Base-by-base conservation (phyloP, 257 asterid species). In the Fraxinus americana region DNA sequence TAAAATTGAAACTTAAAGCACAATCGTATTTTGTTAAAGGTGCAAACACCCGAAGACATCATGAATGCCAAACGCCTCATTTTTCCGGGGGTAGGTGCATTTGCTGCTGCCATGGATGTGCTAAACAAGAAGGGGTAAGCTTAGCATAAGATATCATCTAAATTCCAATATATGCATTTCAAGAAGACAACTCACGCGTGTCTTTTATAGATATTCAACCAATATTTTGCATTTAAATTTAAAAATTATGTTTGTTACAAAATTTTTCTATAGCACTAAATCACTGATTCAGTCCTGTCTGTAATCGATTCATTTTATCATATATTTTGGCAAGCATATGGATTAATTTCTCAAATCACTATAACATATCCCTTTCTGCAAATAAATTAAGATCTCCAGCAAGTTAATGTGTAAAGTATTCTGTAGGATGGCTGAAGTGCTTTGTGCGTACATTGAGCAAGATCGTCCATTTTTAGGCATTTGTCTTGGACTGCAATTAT, bases 61-160 rank as follows among this genome's bases (percentile, higher is more conserved):
- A 80, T 89, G 87, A 90, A 86, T 82, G 98, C 99, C 73, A 86
- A 85, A 27, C 89, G 92, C 45, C 98, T 95, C 78, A 84, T 95
- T 81, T 95, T 95, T 77, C 98, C 98, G 41, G 99, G 99, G 39
- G 99, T 95, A 57, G 99, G 99, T 72, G 97, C 99, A 66, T 95
- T 95, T 87, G 96, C 96, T 39, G 85, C 98, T 77, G 99, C 99
- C 59, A 95, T 95, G 98, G 98, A 95, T 77, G 98, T 91, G 75
- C 83, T 95, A 72, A 87, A 87, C 83, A 85, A 77, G 77, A 91
- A 82, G 70, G 99, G 99, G 99, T 94, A 84, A 86, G 74, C 80
- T 54, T 21, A 10, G 16, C 19, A 36, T 68, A 14, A 57, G 4
- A 23, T 67, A 39, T 30, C 4, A 23, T 71, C 68, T 45, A 25